Percentiles rank a stretch among this genome's conserved stretches.
Conservation (phyloP, 805 yeast genomes). For the Candida loeiensis region DNA sequence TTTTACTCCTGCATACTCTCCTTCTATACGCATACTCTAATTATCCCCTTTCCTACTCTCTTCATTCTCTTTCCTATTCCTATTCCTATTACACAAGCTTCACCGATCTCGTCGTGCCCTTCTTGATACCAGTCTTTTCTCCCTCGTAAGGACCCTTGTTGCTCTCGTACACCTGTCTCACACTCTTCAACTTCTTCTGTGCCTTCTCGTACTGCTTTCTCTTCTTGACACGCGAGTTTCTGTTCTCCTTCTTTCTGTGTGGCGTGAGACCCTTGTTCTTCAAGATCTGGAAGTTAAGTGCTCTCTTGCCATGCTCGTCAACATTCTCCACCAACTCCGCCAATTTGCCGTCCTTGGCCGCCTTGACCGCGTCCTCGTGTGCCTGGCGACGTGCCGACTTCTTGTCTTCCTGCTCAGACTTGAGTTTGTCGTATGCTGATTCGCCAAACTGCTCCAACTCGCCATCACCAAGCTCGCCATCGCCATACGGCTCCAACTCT, state of each 20-base stretch:
- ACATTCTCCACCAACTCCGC: constrained; percentile 64
- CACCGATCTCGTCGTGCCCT: constrained; percentile 84
- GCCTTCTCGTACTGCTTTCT: constrained; percentile 95
- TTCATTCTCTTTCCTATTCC: not conserved
- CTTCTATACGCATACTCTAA: not conserved
- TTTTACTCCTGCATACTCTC: not conserved
- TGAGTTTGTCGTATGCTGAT: constrained; percentile 55
- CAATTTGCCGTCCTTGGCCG: constrained; percentile 81
- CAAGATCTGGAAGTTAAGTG: constrained; percentile 88
- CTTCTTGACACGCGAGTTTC: constrained; percentile 97
- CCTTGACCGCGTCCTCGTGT: constrained; percentile 67
- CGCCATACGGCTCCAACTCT: constrained; percentile 29
- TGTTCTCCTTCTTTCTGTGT: constrained; percentile 85
- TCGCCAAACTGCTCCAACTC: constrained; percentile 20
- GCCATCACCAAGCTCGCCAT: constrained; percentile 43
- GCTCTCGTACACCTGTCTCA: constrained; percentile 83
- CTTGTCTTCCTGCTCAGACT: constrained; percentile 43
- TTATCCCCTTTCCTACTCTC: not conserved
- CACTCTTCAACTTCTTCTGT: constrained; percentile 85
- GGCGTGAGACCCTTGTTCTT: constrained; percentile 97
- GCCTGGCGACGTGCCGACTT: constrained; percentile 56
- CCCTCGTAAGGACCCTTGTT: constrained; percentile 78
- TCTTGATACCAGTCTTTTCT: constrained; percentile 96
- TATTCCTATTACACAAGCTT: constrained; percentile 48
- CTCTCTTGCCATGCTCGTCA: constrained; percentile 87